Conservation (phyloP, 1,284 basidiomycete species). For the Hemileia vastatrix region DNA sequence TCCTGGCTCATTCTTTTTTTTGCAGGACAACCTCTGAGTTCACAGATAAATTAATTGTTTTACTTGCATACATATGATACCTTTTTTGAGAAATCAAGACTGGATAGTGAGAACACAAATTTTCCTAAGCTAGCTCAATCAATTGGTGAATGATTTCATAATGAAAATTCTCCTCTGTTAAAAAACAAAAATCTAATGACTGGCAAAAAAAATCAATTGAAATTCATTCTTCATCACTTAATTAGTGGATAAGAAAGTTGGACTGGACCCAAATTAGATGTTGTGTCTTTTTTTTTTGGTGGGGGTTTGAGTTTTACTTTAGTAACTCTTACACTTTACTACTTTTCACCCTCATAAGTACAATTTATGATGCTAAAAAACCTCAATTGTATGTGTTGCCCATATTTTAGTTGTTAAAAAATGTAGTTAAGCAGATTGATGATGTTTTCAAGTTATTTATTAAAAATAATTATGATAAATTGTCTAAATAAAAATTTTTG, state of each 20-base stretch:
- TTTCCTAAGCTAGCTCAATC: not conserved
- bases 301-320: constrained; percentile 41
- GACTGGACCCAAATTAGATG: constrained; percentile 36
- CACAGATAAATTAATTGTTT: constrained; percentile 1
- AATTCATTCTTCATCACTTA: not conserved
- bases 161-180: constrained; percentile 8
- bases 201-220: no score
- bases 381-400: no score
- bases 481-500: no score
- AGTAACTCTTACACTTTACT: no score
- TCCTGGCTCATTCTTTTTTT: not conserved
- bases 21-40: constrained; percentile 2
- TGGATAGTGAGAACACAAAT: not conserved
- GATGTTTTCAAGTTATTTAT: no score
- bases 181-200: no score
- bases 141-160: not conserved
- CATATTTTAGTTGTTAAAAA: no score
- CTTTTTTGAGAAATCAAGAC: constrained; percentile 9
- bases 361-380: no score
- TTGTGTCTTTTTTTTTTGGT: constrained; percentile 40
- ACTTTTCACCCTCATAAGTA: no score
- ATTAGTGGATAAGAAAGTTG: constrained; percentile 27
- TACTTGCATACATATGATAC: constrained; percentile 13
- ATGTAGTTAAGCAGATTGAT: no score
- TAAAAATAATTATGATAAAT: no score